Base-by-base conservation (phyloP, 75 land plant species). In the Pinus taeda region DNA sequence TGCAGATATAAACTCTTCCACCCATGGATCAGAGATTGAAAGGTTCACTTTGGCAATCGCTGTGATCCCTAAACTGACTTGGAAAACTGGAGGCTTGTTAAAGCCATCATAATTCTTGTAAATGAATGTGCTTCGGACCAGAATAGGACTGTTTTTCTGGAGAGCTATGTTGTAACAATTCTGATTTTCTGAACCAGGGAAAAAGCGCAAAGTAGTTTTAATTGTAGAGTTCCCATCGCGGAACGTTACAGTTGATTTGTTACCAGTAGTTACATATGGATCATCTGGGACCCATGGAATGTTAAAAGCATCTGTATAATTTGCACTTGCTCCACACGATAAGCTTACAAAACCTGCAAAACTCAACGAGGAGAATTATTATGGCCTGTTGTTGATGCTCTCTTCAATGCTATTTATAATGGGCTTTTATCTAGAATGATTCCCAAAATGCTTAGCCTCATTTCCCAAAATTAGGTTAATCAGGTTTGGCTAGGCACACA, bases 21-120 rank as follows among this genome's bases (percentile, higher is more conserved):
- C 79, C 88, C 86, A 82, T 29, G 92, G 92, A 77, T 90, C 92
- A 74, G 62, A 67, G 1, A 13, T 18, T 29, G 80, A 60, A 59
- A 90, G 84, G 76, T 87, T 83, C 57, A 87, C 81, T n/a, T 75
- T 83, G 37, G 77, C 57, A 56, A 74, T 72, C 18, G 78, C 45
- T 2, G 88, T 78, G 57, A 81, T 82, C 33, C 88, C 90, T 57
- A 89, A 83, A 57, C 83, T 85, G 56, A 85, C 87, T 39, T 57
- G 55, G 75, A 91, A 91, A 5, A 74, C 71, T 24, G 92, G 92
- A 33, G 94, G 86, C 49, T 64, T 75, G 1, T 14, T 60, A 56
- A 81, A 74, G 15, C 83, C 73, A 76, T 89, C 91, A 73, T 89
- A 91, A 81, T 91, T 89, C 22, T 85, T 81, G 80, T 91, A 91